Conservation (phyloP, 345 rosid genomes). For the Salix purpurea region DNA sequence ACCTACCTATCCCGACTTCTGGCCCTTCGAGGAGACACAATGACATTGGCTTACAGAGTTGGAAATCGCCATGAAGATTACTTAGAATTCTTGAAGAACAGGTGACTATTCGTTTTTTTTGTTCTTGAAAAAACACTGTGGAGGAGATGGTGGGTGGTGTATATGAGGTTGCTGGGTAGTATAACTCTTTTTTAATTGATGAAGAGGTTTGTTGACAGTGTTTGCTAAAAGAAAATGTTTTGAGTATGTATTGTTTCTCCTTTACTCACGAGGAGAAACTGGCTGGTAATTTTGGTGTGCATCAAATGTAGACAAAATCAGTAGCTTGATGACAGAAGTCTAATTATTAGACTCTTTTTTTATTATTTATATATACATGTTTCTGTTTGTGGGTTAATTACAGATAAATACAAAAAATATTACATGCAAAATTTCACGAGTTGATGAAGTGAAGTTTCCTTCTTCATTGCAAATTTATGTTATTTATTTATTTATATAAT, state of each 20-base stretch:
- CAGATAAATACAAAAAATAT: neutral
- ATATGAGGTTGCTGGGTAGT: slow-evolving; percentile 11
- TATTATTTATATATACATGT: neutral
- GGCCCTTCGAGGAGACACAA: slow-evolving; percentile 94
- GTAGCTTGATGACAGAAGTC: slow-evolving; percentile 3
- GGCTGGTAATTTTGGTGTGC: neutral
- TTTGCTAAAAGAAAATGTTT: neutral
- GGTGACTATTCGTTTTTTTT: slow-evolving; percentile 16
- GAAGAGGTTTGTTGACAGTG: slow-evolving; percentile 1
- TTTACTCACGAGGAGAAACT: neutral
- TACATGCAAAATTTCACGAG: neutral
- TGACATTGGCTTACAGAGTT: slow-evolving; percentile 64
- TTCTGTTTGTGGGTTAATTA: neutral
- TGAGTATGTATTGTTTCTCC: slow-evolving; percentile 6
- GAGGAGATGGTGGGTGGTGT: slow-evolving; percentile 14
- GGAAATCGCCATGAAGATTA: slow-evolving; percentile 44
- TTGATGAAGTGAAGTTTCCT: neutral
- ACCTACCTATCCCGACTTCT: slow-evolving; percentile 76
- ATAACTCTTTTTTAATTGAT: neutral
- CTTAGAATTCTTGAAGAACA: neutral
- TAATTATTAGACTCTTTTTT: neutral
- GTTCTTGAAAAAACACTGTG: neutral
- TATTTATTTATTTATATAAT: no score
- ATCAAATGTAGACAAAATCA: slow-evolving; percentile 1
- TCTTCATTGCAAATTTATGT: neutral